Evolutionary conservation across 2,329 filamentous ascomycete species (phyloP), one percentile per base, ranked within the genome.

Genomic region (Diaporthe longicolla): DNA sequence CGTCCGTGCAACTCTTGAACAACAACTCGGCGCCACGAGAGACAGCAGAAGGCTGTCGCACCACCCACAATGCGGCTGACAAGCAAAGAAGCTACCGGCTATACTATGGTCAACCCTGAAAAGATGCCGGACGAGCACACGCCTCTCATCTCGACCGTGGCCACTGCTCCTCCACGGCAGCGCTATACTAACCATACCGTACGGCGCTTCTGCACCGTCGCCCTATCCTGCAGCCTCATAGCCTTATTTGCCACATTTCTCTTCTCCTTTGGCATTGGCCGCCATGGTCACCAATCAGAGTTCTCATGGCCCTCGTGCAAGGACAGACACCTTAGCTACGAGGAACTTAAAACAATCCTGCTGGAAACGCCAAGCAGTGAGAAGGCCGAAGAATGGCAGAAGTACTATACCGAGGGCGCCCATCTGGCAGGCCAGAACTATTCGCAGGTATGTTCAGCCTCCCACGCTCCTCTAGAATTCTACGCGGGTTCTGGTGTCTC

Each of bases 361-460:
- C 83, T 92, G 57, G 85, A 89, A 37, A 92, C 90, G 0, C 91
- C 91, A 7, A 88, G 86, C 72, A 84, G 87, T 40, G 83, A 88
- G 61, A 87, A 87, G 76, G 89, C 89, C 11, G 87, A 89, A 76
- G 90, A 94, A 83, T 95, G 93, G 93, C 94, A 91, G 82, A 86
- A 86, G 76, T 96, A 95, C 81, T 96, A 96, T 79, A 94, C 94
- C 0, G 85, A 92, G 0, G 94, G 94, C 0, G 88, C 92, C 24
- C 94, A 96, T 83, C 83, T 96, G 65, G 93, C 93, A 0, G 94
- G 94, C 26, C 91, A 93, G 84, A 97, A 96, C 80, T 87, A 92
- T 75, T 94, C 92, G 66, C 93, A 95, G 84, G 89, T 87, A 81
- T 74, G 79, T 65, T 8, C 21, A 26, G 50, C 8, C 9, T 21